These are phyloP conservation scores for Camellia oleifera DNA, from an alignment of 179 eudicot genomes.

Conservation along the genomic window DNA sequence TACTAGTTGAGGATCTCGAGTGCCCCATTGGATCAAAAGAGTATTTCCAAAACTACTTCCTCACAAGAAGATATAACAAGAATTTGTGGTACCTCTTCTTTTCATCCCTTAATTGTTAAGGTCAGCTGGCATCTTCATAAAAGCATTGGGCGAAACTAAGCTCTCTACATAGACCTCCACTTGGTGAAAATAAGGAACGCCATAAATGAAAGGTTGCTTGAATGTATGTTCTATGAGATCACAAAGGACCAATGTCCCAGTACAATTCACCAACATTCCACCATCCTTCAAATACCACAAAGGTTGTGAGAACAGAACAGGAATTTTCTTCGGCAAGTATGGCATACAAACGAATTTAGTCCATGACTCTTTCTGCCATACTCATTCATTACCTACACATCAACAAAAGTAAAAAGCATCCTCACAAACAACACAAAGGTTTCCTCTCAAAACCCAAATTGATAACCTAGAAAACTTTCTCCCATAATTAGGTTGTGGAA, in stretches of 20 bases:
- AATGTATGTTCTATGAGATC: constrained; percentile 1
- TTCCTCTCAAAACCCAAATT: background rate
- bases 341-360: background rate
- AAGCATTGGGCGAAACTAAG: constrained; percentile 8
- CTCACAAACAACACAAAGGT: constrained; percentile 1
- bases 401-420: background rate
- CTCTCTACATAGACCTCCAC: constrained; percentile 1
- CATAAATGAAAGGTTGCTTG: constrained; percentile 1
- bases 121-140: background rate
- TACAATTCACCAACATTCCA: background rate
- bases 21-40: no score
- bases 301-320: background rate
- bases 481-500: constrained; percentile 6
- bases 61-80: background rate
- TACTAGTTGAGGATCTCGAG: no score
- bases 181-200: background rate
- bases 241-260: constrained; percentile 7
- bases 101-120: background rate
- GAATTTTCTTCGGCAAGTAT: background rate
- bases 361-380: constrained; percentile 11
- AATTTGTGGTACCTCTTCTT: constrained; percentile 4
- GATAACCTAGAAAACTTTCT: background rate
- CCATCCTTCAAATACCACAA: constrained; percentile 5
- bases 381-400: constrained; percentile 13
- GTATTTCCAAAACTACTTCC: no score